Conservation (phyloP, 352 stramenopile genomes). For the Elongisporangium undulatum region DNA sequence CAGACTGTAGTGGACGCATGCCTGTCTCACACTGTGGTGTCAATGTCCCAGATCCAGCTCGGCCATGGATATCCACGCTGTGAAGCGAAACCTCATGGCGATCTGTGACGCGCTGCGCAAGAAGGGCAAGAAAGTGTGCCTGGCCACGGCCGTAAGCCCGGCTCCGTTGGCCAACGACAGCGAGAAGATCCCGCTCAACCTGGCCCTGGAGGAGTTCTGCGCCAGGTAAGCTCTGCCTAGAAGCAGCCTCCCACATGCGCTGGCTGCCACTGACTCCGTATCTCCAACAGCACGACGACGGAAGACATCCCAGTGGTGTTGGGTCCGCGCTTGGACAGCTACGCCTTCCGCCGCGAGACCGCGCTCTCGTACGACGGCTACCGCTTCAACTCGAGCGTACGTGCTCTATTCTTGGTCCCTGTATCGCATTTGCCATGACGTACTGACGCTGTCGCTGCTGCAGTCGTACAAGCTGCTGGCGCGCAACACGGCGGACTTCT, state of each 20-base stretch:
- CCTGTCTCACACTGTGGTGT: neutral
- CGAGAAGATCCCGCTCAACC: slow-evolving; percentile 43
- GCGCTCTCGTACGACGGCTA: slow-evolving; percentile 64
- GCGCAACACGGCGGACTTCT: slow-evolving; percentile 67
- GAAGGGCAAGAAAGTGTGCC: slow-evolving; percentile 77
- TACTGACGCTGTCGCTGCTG: neutral
- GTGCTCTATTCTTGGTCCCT: slow-evolving; percentile 5
- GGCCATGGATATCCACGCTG: slow-evolving; percentile 32
- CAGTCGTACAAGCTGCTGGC: slow-evolving; percentile 78
- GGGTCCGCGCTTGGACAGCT: slow-evolving; percentile 71
- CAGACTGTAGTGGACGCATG: too few species aligned
- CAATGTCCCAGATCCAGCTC: neutral
- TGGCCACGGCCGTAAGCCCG: slow-evolving; percentile 54
- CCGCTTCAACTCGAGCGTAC: slow-evolving; percentile 81
- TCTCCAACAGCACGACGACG: slow-evolving; percentile 39
- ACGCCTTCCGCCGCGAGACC: slow-evolving; percentile 57
- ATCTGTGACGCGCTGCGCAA: slow-evolving; percentile 78
- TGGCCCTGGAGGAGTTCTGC: slow-evolving; percentile 69
- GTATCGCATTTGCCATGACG: neutral
- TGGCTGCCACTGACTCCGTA: neutral
- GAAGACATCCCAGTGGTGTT: slow-evolving; percentile 65
- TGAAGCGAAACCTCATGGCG: slow-evolving; percentile 56
- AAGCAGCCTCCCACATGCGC: neutral
- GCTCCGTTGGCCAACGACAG: slow-evolving; percentile 28
- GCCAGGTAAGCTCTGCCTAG: slow-evolving; percentile 36